These are phyloP conservation scores for Fusarium sacchari DNA, from an alignment of 2,329 filamentous ascomycete genomes.

Conservation along the genomic window DNA sequence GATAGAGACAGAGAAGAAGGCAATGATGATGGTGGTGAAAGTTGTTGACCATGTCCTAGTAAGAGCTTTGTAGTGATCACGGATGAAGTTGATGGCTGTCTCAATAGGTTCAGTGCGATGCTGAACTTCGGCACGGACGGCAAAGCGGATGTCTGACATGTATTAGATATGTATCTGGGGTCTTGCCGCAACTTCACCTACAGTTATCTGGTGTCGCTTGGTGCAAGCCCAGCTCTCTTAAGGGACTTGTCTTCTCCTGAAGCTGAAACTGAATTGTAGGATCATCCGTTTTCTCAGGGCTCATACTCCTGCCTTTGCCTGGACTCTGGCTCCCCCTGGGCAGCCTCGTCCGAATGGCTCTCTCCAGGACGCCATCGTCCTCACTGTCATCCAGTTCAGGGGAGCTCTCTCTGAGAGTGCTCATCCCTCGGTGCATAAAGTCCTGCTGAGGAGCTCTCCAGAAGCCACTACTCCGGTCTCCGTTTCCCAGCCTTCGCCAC, in stretches of 20 bases:
- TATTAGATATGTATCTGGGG: slow-evolving; percentile 5
- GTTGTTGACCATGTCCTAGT: slow-evolving; percentile 77
- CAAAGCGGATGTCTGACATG: slow-evolving; percentile 82
- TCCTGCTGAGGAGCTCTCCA: slow-evolving; percentile 69
- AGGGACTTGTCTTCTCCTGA: slow-evolving; percentile 40
- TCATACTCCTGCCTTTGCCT: slow-evolving; percentile 59
- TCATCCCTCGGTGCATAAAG: slow-evolving; percentile 53
- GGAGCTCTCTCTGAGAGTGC: slow-evolving; percentile 39
- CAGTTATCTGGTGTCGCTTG: slow-evolving; percentile 59
- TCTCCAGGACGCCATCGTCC: slow-evolving; percentile 57
- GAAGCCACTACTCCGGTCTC: slow-evolving; percentile 66
- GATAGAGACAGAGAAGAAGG: slow-evolving; percentile 71
- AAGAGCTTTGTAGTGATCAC: slow-evolving; percentile 66
- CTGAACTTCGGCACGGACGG: slow-evolving; percentile 86
- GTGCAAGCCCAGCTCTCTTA: slow-evolving; percentile 28
- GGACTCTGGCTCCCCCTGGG: slow-evolving; percentile 67
- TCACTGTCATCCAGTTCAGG: slow-evolving; percentile 46
- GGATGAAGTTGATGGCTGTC: slow-evolving; percentile 72
- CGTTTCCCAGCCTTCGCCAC: slow-evolving; percentile 70
- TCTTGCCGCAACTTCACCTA: slow-evolving; percentile 47
- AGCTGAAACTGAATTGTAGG: slow-evolving; percentile 52
- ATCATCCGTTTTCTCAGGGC: slow-evolving; percentile 58
- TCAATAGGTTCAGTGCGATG: slow-evolving; percentile 88
- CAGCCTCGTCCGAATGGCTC: slow-evolving; percentile 64
- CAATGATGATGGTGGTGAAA: slow-evolving; percentile 68